Percentiles rank a stretch among this genome's conserved stretches.
Conservation (phyloP, 2,329 filamentous ascomycete species). For the Aschersonia sp. region DNA sequence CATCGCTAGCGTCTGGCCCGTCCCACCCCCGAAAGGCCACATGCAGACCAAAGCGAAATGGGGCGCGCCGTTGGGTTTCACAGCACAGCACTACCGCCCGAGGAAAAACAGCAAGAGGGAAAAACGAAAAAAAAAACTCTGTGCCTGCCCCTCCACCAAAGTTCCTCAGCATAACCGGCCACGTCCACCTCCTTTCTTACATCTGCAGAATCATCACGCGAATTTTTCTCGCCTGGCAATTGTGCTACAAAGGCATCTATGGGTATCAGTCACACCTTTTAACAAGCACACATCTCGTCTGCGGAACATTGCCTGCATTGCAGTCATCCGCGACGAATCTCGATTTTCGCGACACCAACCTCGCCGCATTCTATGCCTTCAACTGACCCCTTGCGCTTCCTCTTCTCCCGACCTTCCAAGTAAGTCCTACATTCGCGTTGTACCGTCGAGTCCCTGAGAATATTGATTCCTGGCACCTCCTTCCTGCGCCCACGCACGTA, state of each 20-base stretch:
- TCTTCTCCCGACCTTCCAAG: constrained; percentile 82
- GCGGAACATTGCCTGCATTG: not conserved
- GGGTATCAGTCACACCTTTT: not conserved
- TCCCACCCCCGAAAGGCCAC: too few species aligned
- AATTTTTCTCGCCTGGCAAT: not conserved
- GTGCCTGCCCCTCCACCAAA: not conserved
- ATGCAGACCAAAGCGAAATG: too few species aligned
- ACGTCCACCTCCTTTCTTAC: not conserved
- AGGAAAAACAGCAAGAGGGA: not conserved
- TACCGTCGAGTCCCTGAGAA: not conserved
- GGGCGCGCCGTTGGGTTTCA: not conserved
- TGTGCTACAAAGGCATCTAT: not conserved
- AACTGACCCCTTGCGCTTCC: constrained; percentile 79
- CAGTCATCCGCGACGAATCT: not conserved
- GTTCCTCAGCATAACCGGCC: not conserved
- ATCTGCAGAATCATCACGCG: not conserved
- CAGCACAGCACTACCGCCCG: not conserved
- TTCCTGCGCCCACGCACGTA: constrained; percentile 3
- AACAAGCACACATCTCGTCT: not conserved
- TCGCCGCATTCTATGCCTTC: constrained; percentile 61
- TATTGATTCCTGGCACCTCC: not conserved
- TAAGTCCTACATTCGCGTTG: constrained; percentile 28
- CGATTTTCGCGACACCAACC: not conserved
- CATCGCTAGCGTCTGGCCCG: too few species aligned
- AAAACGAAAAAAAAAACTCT: not conserved